Conservation (phyloP, 352 stramenopile species). For the Pythium insidiosum region DNA sequence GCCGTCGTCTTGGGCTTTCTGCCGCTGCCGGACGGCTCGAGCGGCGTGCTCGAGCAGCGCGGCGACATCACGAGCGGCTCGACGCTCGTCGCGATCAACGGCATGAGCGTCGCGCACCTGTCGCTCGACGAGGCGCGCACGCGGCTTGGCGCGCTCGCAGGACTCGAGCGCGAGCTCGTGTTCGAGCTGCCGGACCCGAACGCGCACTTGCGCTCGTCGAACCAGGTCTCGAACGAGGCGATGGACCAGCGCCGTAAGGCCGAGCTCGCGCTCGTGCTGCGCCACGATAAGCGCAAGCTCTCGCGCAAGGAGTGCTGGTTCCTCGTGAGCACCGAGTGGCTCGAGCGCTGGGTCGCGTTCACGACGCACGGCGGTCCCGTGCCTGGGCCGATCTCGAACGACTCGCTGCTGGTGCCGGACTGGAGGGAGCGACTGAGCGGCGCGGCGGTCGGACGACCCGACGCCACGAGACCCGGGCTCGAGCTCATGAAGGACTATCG, state of each 20-base stretch:
- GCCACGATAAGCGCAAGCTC: slow-evolving; percentile 44
- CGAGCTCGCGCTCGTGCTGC: slow-evolving; percentile 55
- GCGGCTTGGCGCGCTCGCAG: slow-evolving; percentile 32
- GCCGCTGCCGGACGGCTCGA: slow-evolving; percentile 41
- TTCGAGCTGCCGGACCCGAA: slow-evolving; percentile 30
- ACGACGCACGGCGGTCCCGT: slow-evolving; percentile 35
- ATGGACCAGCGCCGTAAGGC: slow-evolving; percentile 51
- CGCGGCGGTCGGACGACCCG: slow-evolving; percentile 26
- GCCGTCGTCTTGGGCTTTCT: slow-evolving; percentile 63
- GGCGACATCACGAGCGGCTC: slow-evolving; percentile 45
- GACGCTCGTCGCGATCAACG: slow-evolving; percentile 58
- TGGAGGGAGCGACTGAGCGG: slow-evolving; percentile 24
- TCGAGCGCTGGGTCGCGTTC: slow-evolving; percentile 52
- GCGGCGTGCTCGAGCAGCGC: slow-evolving; percentile 39
- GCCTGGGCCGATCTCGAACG: slow-evolving; percentile 60
- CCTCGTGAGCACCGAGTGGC: slow-evolving; percentile 56
- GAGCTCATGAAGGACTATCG: slow-evolving; percentile 52
- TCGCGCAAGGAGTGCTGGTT: slow-evolving; percentile 71
- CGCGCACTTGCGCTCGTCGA: not conserved
- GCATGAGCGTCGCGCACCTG: slow-evolving; percentile 42
- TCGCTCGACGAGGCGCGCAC: slow-evolving; percentile 26
- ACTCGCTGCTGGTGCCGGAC: slow-evolving; percentile 29
- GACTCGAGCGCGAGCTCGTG: slow-evolving; percentile 28
- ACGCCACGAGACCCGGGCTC: slow-evolving; percentile 32
- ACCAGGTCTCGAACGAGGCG: slow-evolving; percentile 23